These are phyloP conservation scores for Ceratopteris richardii DNA, from an alignment of 75 land plant species.

Conservation along the genomic window DNA sequence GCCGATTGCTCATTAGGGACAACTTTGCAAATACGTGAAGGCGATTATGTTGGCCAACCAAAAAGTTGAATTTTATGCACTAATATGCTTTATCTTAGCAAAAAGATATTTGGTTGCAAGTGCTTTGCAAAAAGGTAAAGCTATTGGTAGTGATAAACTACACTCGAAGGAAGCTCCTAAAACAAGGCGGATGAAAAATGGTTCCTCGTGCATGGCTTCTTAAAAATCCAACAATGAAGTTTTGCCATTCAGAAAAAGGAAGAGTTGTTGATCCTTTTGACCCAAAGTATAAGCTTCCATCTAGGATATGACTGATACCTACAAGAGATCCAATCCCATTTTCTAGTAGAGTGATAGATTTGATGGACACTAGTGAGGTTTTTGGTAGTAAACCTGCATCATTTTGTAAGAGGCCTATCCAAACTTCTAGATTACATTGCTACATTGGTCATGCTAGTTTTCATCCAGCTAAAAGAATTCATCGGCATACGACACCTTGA, in stretches of 20 bases:
- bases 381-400: constrained; percentile 15
- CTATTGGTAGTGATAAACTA: too few relatives aligned
- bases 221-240: background rate
- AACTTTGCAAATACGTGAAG: too few relatives aligned
- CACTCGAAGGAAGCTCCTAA: too few relatives aligned
- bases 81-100: too few relatives aligned
- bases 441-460: constrained; percentile 8
- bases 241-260: constrained; percentile 9
- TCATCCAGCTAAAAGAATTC: constrained; percentile 9
- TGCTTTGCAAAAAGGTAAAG: too few relatives aligned
- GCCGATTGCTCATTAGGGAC: too few relatives aligned
- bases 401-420: constrained; percentile 14
- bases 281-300: constrained; percentile 23
- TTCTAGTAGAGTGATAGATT: constrained; percentile 7
- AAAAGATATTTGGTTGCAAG: too few relatives aligned
- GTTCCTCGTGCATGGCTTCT: constrained; percentile 22
- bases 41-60: too few relatives aligned
- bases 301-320: constrained; percentile 17
- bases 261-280: constrained; percentile 27
- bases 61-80: too few relatives aligned
- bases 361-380: constrained; percentile 24
- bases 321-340: constrained; percentile 7
- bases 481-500: constrained; percentile 15
- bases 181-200: constrained; percentile 19
- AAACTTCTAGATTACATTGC: constrained; percentile 9